A percentile compares a stretch with the other conserved stretches of the same genome.
These are phyloP conservation scores for Eucalyptus tenuipes DNA, from an alignment of 345 rosid species.

Conservation along the genomic window DNA sequence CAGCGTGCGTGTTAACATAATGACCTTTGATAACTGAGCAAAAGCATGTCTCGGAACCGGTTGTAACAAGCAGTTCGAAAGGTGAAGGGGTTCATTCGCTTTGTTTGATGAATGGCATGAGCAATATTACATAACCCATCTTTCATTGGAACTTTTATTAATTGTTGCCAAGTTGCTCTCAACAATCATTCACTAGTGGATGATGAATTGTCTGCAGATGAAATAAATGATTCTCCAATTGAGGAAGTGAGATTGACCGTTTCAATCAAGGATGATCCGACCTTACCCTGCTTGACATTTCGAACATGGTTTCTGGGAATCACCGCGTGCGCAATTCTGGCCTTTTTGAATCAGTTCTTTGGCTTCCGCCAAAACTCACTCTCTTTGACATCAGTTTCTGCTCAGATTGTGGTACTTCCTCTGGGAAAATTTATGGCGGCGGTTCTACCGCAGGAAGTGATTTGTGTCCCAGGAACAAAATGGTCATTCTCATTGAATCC, in stretches of 20 bases:
- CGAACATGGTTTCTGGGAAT: constrained; percentile 35
- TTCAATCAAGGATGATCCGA: constrained; percentile 24
- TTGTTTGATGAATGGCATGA: background rate
- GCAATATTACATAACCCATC: background rate
- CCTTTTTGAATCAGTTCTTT: constrained; percentile 34
- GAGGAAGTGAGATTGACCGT: constrained; percentile 37
- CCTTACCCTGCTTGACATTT: constrained; percentile 30
- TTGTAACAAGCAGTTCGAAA: background rate
- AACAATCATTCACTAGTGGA: background rate
- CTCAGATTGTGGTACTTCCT: constrained; percentile 27
- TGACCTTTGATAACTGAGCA: background rate
- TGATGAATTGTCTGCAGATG: background rate
- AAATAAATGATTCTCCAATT: constrained; percentile 25
- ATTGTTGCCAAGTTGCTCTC: background rate
- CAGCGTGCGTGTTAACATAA: background rate
- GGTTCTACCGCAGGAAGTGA: constrained; percentile 6
- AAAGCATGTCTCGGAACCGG: background rate
- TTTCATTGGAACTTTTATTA: background rate
- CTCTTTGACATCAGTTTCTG: constrained; percentile 14
- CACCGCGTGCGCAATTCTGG: constrained; percentile 9
- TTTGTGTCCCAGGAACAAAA: constrained; percentile 18
- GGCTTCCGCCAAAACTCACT: constrained; percentile 22
- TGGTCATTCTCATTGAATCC: constrained; percentile 36
- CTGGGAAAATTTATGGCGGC: constrained; percentile 22
- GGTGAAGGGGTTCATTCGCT: background rate